Conservation (phyloP, 1,284 basidiomycete genomes). For the Caloboletus firmus region DNA sequence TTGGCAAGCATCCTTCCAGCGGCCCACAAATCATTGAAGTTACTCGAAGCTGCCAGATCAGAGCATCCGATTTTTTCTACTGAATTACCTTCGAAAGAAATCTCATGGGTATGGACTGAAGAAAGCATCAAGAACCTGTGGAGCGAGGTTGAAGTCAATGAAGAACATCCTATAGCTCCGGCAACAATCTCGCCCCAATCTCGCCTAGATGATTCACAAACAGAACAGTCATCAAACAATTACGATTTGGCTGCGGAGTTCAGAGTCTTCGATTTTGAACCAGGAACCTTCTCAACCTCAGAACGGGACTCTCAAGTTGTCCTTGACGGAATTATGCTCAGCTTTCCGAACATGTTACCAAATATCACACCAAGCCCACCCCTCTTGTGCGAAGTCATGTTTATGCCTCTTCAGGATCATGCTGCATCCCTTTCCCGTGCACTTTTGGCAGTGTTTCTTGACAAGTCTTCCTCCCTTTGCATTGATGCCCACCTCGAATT, state of each 20-base stretch:
- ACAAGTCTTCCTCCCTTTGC: constrained; percentile 52
- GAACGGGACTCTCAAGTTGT: constrained; percentile 30
- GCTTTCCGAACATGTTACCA: constrained; percentile 60
- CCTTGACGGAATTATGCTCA: constrained; percentile 49
- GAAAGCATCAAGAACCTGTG: constrained; percentile 49
- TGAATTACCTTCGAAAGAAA: constrained; percentile 30
- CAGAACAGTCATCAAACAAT: not conserved
- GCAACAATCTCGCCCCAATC: not conserved
- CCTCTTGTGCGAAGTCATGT: constrained; percentile 57
- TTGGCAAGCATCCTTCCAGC: constrained; percentile 53
- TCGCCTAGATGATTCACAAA: not conserved
- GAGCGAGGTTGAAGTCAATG: constrained; percentile 16
- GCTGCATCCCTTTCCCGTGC: constrained; percentile 58
- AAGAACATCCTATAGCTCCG: not conserved
- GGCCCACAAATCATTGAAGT: constrained; percentile 63
- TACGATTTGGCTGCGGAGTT: constrained; percentile 48
- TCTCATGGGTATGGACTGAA: constrained; percentile 68
- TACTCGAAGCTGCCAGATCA: constrained; percentile 61
- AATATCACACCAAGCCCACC: constrained; percentile 60
- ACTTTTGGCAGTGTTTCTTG: constrained; percentile 59
- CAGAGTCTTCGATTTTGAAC: constrained; percentile 63
- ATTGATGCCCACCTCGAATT: constrained; percentile 63
- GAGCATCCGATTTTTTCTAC: constrained; percentile 52
- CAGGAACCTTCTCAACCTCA: constrained; percentile 45
- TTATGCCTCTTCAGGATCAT: constrained; percentile 57